Percentiles rank a stretch among this genome's conserved stretches.
phyloP scores from a whole-genome alignment of 176 grass and related monocot species.

The Aegilops longissima region DNA sequence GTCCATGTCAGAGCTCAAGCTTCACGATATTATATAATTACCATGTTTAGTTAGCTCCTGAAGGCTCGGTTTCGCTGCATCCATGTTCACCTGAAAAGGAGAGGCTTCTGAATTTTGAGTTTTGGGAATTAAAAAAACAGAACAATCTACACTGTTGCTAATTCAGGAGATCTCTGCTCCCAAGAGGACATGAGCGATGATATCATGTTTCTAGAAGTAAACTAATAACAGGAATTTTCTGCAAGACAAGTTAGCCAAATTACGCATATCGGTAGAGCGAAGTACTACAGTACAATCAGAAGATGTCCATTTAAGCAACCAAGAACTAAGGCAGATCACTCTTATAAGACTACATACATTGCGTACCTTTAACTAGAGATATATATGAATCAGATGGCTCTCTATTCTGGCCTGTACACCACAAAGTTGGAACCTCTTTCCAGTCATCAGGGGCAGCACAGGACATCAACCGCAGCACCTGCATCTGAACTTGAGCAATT shows the following conservation, averaged over 20 bases:
- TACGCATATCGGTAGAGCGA: not conserved
- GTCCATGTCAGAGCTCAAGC: conserved; percentile 35
- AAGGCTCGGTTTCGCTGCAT: not conserved
- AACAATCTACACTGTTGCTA: not conserved
- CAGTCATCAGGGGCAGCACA: not conserved
- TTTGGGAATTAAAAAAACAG: not conserved
- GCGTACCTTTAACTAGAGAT: not conserved
- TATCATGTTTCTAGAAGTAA: conserved; percentile 5
- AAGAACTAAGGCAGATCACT: not conserved
- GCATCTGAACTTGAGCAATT: conserved; percentile 21
- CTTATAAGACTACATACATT: not conserved
- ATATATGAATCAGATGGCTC: not conserved
- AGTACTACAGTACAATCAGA: not conserved
- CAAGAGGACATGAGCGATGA: not conserved
- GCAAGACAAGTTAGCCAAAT: not conserved
- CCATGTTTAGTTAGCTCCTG: not conserved
- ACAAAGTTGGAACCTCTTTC: not conserved
- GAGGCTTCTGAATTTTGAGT: not conserved
- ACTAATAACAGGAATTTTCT: not conserved
- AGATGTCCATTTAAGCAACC: not conserved
- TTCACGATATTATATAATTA: not conserved
- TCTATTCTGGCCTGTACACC: not conserved
- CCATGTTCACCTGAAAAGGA: not conserved
- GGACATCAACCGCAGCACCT: conserved; percentile 16
- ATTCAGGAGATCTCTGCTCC: not conserved